phyloP scores from a whole-genome alignment of 768 basidiomycete genomes.

The Boletus rex-veris region DNA sequence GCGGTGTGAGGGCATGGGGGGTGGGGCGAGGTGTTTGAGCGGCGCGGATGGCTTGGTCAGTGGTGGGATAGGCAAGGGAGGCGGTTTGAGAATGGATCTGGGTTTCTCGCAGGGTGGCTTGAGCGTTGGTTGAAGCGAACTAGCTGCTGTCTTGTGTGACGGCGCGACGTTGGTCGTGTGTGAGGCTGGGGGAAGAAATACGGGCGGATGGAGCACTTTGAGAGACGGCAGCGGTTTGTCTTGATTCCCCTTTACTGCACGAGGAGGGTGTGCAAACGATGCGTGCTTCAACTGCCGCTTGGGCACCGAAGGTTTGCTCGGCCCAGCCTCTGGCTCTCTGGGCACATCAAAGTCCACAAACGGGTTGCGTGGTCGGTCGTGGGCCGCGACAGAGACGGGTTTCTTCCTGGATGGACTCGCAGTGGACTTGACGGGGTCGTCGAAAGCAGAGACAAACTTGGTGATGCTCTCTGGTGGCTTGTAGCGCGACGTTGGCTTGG shows the following conservation, averaged over 20 bases:
- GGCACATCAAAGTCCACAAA: slow-evolving; percentile 13
- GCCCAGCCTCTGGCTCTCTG: slow-evolving; percentile 5
- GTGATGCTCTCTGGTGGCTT: slow-evolving; percentile 24
- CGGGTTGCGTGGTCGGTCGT: slow-evolving; percentile 19
- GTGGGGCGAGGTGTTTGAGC: slow-evolving; percentile 30
- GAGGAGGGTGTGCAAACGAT: slow-evolving; percentile 1
- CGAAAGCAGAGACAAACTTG: slow-evolving; percentile 31
- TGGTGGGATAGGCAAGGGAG: slow-evolving; percentile 18
- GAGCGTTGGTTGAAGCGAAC: slow-evolving; percentile 1
- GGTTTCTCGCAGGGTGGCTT: slow-evolving; percentile 12
- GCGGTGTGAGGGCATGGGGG: slow-evolving; percentile 19
- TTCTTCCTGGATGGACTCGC: slow-evolving; percentile 2
- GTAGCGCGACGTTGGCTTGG: slow-evolving; percentile 20
- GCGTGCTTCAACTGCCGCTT: slow-evolving; percentile 3
- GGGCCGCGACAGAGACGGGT: neutral
- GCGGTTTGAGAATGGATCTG: slow-evolving; percentile 28
- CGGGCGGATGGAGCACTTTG: slow-evolving; percentile 17
- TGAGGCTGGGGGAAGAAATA: slow-evolving; percentile 2
- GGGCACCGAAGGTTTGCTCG: slow-evolving; percentile 9
- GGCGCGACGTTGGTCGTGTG: neutral
- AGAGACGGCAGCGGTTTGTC: slow-evolving; percentile 5
- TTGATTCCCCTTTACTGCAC: neutral
- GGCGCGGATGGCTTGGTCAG: slow-evolving; percentile 9
- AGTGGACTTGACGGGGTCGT: neutral
- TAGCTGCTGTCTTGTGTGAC: neutral